Base-by-base conservation (phyloP, 2,329 filamentous ascomycete species). In the Tolypocladium ophioglossoides region DNA sequence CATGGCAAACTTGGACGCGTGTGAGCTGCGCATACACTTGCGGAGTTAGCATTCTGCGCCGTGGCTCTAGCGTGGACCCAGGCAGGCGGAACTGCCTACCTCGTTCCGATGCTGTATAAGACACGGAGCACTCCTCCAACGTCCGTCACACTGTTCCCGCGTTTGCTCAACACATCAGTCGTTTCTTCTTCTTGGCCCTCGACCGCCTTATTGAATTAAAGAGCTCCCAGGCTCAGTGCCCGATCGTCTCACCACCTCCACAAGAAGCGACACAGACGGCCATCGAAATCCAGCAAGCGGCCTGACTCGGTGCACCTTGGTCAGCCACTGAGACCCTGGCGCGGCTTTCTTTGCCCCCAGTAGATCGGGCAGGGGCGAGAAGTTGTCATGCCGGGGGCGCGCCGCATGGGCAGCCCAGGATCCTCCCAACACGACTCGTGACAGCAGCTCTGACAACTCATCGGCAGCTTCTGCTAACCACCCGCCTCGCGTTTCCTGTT, bases 351-450 rank as follows among this genome's bases (percentile, higher is more conserved):
- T 61, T 64, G 56, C 55, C 64, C 52, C 53, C 61, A 68, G 66
- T 62, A 67, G 66, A 65, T 68, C 64, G 63, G 62, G 70, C 70
- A 68, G 70, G 71, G 68, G 66, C 66, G 66, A 68, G 70, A 68
- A 20, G 51, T 68, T 71, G 66, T 70, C 66, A 68, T 66, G 64
- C 66, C 66, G 62, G 64, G 68, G 64, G 62, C 62, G 66, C 66
- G 63, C 62, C 67, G 65, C 68, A 68, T 65, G 64, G 67, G 61
- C 56, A 56, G 63, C 59, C 71, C 63, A 63, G 71, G 72, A 70
- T 73, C 63, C 62, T 69, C 71, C 72, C 63, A 66, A 72, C 66
- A 70, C 63, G 65, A 61, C 61, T 62, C 67, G 61, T 68, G 63
- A 67, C 64, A 58, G 60, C 63, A 58, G 67, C 68, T 61, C 67